Base-by-base conservation (phyloP, 768 basidiomycete genomes). In the Gymnopilus dilepis region DNA sequence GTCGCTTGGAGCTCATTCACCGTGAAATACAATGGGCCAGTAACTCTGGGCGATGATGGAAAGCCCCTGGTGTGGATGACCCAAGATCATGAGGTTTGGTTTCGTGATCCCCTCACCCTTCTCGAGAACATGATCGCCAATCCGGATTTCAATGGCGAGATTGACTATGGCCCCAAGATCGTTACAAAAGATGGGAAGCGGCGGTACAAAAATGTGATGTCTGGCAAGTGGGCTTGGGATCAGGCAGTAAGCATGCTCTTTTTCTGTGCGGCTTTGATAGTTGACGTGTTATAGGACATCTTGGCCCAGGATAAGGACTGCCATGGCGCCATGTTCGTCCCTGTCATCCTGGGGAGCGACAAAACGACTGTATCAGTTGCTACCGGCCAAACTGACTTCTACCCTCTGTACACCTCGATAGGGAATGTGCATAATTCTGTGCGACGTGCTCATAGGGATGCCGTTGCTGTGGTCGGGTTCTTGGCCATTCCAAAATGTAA, bases 211-310 rank as follows among this genome's bases (percentile, higher is more conserved):
- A 21, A 75, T 62, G 42, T 77, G 0, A 77, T 79, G 76, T 75
- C 75, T 1, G 76, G 67, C 2, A 62, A 75, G 58, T 78, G 76
- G 76, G 69, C 71, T 15, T 76, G 70, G 69, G 63, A 63, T 17
- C 66, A 73, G 26, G 66, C 70, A 33, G 72, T 74, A 63, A 3
- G 66, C 26, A 17, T 15, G 7, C 13, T 59, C 13, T 2, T 55
- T 28, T 26, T 40, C 12, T 17, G 8, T 52, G 28, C 24, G 28
- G 24, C 12, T 17, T 7, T 28, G 24, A 30, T 8, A 6, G 26
- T 15, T 28, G 13, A 48, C 24, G 30, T n/a, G 19, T 53, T 28
- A 17, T 33, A 56, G 65, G 61, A 62, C 24, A 50, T 38, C 24
- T 59, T 64, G 19, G 55, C 66, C 8, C 22, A 59, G 22, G 64